Percentiles rank a stretch among this genome's conserved stretches.
Conservation (phyloP, 73 alveolate species). For the Paramecium primaurelia region DNA sequence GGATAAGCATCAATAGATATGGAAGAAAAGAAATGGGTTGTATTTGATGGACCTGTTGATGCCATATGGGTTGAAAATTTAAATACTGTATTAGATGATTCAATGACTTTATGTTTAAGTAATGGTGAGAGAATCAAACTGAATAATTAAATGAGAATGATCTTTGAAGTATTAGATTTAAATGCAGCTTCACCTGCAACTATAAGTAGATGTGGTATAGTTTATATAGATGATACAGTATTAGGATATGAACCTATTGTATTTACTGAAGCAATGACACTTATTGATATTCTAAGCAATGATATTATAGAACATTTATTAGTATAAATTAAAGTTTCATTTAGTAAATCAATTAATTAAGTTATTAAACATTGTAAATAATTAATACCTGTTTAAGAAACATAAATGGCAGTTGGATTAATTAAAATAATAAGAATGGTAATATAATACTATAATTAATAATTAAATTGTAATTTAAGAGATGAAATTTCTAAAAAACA, state of each 20-base stretch:
- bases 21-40: conserved; percentile 77
- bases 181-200: conserved; percentile 79
- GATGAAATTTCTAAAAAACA: conserved; percentile 71
- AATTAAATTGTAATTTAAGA: conserved; percentile 51
- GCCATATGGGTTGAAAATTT: conserved; percentile 98
- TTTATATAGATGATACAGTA: conserved; percentile 75
- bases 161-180: conserved; percentile 73
- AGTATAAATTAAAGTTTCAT: background rate
- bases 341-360: background rate
- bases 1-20: conserved; percentile 74
- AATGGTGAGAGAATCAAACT: conserved; percentile 71
- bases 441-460: background rate
- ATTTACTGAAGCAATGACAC: background rate
- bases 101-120: conserved; percentile 83
- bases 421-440: conserved; percentile 73
- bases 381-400: conserved; percentile 63
- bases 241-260: conserved; percentile 85
- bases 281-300: background rate
- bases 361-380: background rate
- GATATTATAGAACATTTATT: background rate
- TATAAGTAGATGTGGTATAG: conserved; percentile 83
- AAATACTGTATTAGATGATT: conserved; percentile 99
- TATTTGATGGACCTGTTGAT: conserved; percentile 99
- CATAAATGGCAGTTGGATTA: conserved; percentile 69
- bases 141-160: conserved; percentile 59